Conservation (phyloP, 2,329 filamentous ascomycete species). For the Passalora sequoiae region DNA sequence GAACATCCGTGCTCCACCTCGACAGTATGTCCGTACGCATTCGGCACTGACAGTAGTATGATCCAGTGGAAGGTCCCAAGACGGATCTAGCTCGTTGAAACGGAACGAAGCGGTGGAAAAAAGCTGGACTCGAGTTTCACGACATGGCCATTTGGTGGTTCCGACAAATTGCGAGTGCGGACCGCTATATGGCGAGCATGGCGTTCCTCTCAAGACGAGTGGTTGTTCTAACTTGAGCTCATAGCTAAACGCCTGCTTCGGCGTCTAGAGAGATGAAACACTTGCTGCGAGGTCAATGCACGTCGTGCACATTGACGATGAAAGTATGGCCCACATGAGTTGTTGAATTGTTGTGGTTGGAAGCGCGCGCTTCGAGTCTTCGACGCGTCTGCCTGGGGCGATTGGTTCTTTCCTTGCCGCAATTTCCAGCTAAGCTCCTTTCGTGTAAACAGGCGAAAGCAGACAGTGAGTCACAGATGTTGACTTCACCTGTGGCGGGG, state of each 20-base stretch:
- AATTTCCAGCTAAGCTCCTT: constrained; percentile 3
- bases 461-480: constrained; percentile 15
- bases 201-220: constrained; percentile 14
- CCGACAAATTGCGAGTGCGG: constrained; percentile 13
- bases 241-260: constrained; percentile 21
- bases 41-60: background rate
- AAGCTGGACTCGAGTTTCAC: constrained; percentile 12
- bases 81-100: constrained; percentile 15
- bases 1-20: constrained; percentile 21
- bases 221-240: constrained; percentile 23
- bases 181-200: constrained; percentile 11
- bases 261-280: constrained; percentile 32
- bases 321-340: constrained; percentile 12
- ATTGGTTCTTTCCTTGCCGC: background rate
- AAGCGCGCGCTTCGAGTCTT: constrained; percentile 11
- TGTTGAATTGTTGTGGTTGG: constrained; percentile 15
- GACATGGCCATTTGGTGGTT: constrained; percentile 8
- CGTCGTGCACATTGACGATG: constrained; percentile 12
- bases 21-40: background rate
- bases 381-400: constrained; percentile 3
- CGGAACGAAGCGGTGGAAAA: constrained; percentile 12
- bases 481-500: constrained; percentile 8
- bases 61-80: constrained; percentile 3
- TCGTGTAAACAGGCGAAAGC: constrained; percentile 14
- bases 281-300: constrained; percentile 14